These are phyloP conservation scores for Hygrophila difformis DNA, from an alignment of 257 asterid genomes.

Conservation along the genomic window DNA sequence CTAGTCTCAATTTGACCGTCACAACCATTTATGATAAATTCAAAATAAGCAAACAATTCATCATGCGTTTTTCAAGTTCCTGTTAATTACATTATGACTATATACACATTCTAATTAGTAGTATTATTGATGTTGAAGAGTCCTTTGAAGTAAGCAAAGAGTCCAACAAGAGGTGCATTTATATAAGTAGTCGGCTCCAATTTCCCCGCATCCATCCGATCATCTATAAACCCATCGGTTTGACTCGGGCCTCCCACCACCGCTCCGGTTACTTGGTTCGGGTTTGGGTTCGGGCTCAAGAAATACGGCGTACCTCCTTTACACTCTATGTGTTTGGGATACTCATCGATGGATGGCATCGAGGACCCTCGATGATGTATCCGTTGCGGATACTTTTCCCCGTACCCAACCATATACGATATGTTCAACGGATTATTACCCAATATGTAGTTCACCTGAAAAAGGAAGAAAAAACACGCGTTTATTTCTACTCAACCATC, in stretches of 20 bases:
- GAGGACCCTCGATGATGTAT: constrained; percentile 48
- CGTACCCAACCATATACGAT: constrained; percentile 52
- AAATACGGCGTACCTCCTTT: constrained; percentile 31
- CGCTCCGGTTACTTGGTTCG: constrained; percentile 30
- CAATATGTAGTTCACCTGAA: constrained; percentile 39
- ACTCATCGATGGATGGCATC: constrained; percentile 23
- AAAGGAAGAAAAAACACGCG: neutral
- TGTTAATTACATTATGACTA: no score
- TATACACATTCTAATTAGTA: neutral
- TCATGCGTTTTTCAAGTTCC: no score
- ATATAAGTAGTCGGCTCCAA: constrained; percentile 45
- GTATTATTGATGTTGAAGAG: no score
- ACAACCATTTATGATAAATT: no score
- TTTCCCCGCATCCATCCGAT: constrained; percentile 18
- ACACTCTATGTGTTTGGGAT: constrained; percentile 27
- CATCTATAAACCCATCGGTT: constrained; percentile 23
- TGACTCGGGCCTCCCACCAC: constrained; percentile 35
- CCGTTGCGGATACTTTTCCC: constrained; percentile 26
- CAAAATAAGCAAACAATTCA: no score
- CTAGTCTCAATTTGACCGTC: no score
- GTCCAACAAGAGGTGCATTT: constrained; percentile 41
- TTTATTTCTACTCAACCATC: no score
- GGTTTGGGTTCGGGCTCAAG: constrained; percentile 24
- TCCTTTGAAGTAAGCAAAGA: constrained; percentile 30
- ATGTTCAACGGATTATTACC: constrained; percentile 35